Percentiles rank a stretch among this genome's conserved stretches.
Conservation (phyloP, 768 basidiomycete species). For the Psilocybe subaeruginosa region DNA sequence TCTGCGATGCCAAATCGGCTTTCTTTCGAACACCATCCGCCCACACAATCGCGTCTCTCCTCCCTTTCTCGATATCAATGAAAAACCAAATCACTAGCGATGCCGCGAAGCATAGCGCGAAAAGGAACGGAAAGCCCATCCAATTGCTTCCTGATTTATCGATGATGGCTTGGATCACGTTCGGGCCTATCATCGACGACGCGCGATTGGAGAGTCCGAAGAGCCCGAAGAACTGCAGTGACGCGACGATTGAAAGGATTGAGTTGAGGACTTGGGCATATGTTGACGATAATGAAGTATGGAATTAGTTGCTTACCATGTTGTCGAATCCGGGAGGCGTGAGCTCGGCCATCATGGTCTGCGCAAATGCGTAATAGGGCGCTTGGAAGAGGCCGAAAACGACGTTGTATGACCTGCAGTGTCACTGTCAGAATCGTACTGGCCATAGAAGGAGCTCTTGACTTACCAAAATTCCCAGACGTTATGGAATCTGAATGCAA, state of each 20-base stretch:
- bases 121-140: slow-evolving; percentile 85
- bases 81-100: slow-evolving; percentile 80
- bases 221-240: slow-evolving; percentile 77
- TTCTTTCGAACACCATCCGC: slow-evolving; percentile 37
- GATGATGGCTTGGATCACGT: slow-evolving; percentile 85
- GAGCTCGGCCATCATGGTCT: slow-evolving; percentile 90
- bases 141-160: slow-evolving; percentile 73
- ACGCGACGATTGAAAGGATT: no score
- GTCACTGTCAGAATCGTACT: not conserved
- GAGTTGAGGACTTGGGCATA: no score
- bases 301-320: slow-evolving; percentile 38
- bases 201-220: slow-evolving; percentile 85
- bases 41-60: slow-evolving; percentile 64
- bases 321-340: slow-evolving; percentile 88
- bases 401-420: slow-evolving; percentile 72
- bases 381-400: slow-evolving; percentile 84
- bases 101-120: slow-evolving; percentile 67
- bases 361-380: slow-evolving; percentile 85
- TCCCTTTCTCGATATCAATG: slow-evolving; percentile 65
- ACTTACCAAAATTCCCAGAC: slow-evolving; percentile 85
- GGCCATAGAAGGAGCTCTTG: not conserved
- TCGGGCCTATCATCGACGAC: slow-evolving; percentile 87
- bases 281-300: not conserved
- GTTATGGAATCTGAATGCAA: slow-evolving; percentile 60
- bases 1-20: not conserved